phyloP scores from a whole-genome alignment of 805 yeast species.

The Cyberlindnera amylophila region DNA sequence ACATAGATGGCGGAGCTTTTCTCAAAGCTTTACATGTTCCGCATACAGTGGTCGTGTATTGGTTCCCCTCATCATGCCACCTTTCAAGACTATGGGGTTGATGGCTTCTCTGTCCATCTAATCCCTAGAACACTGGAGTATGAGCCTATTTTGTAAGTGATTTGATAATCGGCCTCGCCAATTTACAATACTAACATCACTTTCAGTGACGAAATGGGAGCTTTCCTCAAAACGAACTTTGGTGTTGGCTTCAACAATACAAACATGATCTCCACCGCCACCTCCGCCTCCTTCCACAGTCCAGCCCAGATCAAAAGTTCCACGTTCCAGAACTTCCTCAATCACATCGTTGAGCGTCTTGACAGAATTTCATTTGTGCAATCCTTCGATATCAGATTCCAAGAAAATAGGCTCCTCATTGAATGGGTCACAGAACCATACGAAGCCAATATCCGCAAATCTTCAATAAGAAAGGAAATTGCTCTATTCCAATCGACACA shows the following conservation, averaged over 20 bases:
- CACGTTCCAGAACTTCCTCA: conserved; percentile 17
- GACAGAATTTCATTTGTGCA: conserved; percentile 22
- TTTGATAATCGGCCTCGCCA: background rate
- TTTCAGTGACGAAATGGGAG: conserved; percentile 19
- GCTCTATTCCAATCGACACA: conserved; percentile 22
- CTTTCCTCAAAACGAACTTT: conserved; percentile 11
- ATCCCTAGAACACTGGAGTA: conserved; percentile 20
- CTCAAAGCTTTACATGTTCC: conserved; percentile 15
- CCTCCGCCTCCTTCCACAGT: conserved; percentile 22
- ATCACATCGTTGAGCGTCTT: conserved; percentile 10
- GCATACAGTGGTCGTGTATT: conserved; percentile 20
- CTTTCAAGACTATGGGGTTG: conserved; percentile 21
- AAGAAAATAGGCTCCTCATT: conserved; percentile 10
- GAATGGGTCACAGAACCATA: conserved; percentile 23
- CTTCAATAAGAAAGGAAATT: conserved; percentile 21
- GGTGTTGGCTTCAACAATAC: conserved; percentile 13
- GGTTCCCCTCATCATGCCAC: conserved; percentile 2
- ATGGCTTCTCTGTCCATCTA: conserved; percentile 19
- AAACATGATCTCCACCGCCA: conserved; percentile 20
- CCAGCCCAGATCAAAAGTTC: conserved; percentile 16
- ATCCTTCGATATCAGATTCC: conserved; percentile 20
- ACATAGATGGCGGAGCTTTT: conserved; percentile 10
- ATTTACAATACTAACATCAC: conserved; percentile 1
- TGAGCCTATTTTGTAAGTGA: conserved; percentile 20
- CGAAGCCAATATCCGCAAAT: conserved; percentile 13